phyloP scores from a whole-genome alignment of 768 basidiomycete genomes.

The Suillus ampliporus region DNA sequence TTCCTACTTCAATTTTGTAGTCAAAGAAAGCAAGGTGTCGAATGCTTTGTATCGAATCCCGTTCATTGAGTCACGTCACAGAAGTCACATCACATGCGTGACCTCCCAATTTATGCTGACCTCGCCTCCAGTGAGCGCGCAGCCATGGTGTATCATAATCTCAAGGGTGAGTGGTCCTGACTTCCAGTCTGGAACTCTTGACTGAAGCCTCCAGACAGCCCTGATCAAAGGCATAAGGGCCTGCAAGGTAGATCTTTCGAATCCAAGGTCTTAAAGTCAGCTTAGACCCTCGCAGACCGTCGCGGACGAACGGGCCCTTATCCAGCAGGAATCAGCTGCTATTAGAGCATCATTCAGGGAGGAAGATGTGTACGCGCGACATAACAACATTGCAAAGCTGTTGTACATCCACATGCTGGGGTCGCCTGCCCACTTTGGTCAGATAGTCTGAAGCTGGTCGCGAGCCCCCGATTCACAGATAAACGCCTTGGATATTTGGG shows the following conservation, averaged over 20 bases:
- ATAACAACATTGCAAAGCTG: conserved; percentile 97
- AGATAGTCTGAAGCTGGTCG: conserved; percentile 95
- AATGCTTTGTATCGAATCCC: neutral
- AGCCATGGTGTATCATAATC: conserved; percentile 82
- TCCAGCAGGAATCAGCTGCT: conserved; percentile 96
- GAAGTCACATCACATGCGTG: neutral
- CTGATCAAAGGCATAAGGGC: conserved; percentile 98
- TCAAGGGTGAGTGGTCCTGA: conserved; percentile 64
- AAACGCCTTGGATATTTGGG: conserved; percentile 96
- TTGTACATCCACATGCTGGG: conserved; percentile 99
- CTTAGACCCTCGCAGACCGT: conserved; percentile 70
- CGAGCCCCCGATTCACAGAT: conserved; percentile 93
- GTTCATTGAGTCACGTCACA: neutral
- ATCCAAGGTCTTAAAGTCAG: conserved; percentile 22
- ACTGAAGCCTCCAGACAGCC: conserved; percentile 55
- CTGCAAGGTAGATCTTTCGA: conserved; percentile 74
- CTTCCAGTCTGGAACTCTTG: conserved; percentile 7
- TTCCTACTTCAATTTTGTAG: neutral
- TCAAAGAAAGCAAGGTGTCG: neutral
- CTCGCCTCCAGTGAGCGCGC: conserved; percentile 6
- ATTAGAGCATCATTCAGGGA: conserved; percentile 97
- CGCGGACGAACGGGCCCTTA: conserved; percentile 96
- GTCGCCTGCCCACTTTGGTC: conserved; percentile 97
- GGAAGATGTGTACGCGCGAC: conserved; percentile 93
- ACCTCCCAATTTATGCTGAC: neutral